These are phyloP conservation scores for Moricandia arvensis DNA, from an alignment of 345 rosid genomes.

Conservation along the genomic window DNA sequence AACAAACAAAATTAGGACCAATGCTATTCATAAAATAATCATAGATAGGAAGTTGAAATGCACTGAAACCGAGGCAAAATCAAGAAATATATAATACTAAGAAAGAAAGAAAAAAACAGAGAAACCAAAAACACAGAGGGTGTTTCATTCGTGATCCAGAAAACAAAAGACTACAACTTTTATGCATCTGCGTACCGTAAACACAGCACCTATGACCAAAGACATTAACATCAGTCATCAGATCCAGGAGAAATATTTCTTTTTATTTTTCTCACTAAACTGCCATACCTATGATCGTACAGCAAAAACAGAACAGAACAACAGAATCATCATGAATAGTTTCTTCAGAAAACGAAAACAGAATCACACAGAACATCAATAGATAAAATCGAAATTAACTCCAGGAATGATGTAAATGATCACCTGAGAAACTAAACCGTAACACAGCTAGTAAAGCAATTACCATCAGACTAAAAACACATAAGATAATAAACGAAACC, in stretches of 20 bases:
- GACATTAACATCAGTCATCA: slow-evolving; percentile 1
- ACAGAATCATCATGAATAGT: background rate
- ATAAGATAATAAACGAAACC: background rate
- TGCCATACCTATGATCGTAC: background rate
- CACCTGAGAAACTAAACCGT: background rate
- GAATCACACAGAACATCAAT: background rate
- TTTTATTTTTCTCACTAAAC: background rate
- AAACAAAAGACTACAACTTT: background rate
- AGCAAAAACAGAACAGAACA: background rate
- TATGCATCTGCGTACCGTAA: background rate
- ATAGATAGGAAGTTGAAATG: background rate
- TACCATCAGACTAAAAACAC: background rate
- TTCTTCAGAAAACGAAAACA: background rate
- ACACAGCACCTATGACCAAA: slow-evolving; percentile 9
- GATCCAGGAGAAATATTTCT: background rate
- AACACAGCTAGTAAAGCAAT: slow-evolving; percentile 5
- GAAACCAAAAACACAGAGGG: background rate
- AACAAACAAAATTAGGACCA: slow-evolving; percentile 10
- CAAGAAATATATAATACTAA: background rate
- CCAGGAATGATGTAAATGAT: background rate
- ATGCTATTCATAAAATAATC: background rate
- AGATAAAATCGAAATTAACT: background rate
- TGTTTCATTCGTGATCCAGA: background rate
- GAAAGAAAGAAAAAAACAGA: background rate
- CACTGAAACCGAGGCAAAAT: slow-evolving; percentile 12